Evolutionary conservation across 495 filamentous ascomycete genomes (phyloP).

Genomic region (Xylaria scruposa): DNA sequence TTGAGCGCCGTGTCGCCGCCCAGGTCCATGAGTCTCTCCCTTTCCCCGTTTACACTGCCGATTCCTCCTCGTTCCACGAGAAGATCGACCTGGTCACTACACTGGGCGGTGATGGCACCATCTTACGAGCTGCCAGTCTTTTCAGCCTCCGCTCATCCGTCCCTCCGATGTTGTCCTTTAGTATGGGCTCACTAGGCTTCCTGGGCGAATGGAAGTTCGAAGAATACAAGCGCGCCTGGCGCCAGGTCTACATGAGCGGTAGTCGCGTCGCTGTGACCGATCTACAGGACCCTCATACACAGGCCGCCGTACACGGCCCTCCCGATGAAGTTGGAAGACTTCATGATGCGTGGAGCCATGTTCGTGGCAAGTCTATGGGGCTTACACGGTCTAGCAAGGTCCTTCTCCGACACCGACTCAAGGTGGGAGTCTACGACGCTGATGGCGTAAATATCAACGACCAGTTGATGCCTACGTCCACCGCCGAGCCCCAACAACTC

Average conservation of each 20-base stretch:
- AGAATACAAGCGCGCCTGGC: slow-evolving; percentile 87
- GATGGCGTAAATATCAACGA: slow-evolving; percentile 62
- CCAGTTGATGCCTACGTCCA: slow-evolving; percentile 53
- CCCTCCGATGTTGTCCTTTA: slow-evolving; percentile 92
- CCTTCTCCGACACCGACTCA: slow-evolving; percentile 83
- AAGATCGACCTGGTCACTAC: slow-evolving; percentile 90
- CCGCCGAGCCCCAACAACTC: slow-evolving; percentile 48
- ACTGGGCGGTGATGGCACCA: slow-evolving; percentile 94
- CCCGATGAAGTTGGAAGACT: slow-evolving; percentile 27
- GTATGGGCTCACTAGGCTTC: slow-evolving; percentile 95
- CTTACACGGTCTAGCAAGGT: slow-evolving; percentile 73
- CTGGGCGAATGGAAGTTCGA: slow-evolving; percentile 95
- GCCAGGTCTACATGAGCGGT: slow-evolving; percentile 93
- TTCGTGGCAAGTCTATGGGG: slow-evolving; percentile 85
- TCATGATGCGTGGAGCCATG: slow-evolving; percentile 64
- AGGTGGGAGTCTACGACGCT: slow-evolving; percentile 76
- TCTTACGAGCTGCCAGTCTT: slow-evolving; percentile 86
- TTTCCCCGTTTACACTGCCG: slow-evolving; percentile 77
- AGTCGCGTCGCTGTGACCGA: slow-evolving; percentile 61
- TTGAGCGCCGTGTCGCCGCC: slow-evolving; percentile 77
- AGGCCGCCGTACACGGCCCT: slow-evolving; percentile 38
- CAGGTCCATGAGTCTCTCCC: slow-evolving; percentile 74
- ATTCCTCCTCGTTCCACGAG: slow-evolving; percentile 52
- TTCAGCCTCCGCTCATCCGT: slow-evolving; percentile 84
- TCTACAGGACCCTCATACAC: slow-evolving; percentile 52